Evolutionary conservation across 352 stramenopile species (phyloP).

Genomic region (Phytophthora syringae): DNA sequence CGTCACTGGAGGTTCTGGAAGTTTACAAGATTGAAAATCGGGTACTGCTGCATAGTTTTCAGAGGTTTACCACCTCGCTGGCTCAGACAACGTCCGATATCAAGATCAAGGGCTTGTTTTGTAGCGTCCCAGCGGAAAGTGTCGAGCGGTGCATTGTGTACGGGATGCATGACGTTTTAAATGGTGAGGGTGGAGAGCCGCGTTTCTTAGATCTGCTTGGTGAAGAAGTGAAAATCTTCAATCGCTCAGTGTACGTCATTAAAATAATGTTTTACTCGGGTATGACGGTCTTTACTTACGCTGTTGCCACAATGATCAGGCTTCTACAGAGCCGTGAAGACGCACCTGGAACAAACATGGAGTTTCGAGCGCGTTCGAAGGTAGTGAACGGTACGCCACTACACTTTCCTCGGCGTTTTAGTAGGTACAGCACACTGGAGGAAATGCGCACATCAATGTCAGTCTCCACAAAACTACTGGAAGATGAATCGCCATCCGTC

Average conservation of each 20-base stretch:
- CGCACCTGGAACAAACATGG: conserved; percentile 28
- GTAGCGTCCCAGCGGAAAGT: conserved; percentile 53
- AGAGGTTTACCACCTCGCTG: conserved; percentile 44
- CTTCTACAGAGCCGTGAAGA: conserved; percentile 24
- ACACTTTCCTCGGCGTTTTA: conserved; percentile 69
- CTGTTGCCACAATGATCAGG: neutral
- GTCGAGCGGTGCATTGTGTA: conserved; percentile 68
- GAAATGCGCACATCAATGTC: conserved; percentile 17
- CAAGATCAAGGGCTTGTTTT: conserved; percentile 87
- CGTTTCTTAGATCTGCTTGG: conserved; percentile 20
- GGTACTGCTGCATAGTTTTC: conserved; percentile 62
- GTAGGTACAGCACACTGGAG: conserved; percentile 77
- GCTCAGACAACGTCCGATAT: conserved; percentile 11
- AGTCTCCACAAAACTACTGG: neutral
- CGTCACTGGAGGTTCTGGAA: conserved; percentile 64
- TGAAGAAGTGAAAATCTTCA: conserved; percentile 44
- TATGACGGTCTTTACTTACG: neutral
- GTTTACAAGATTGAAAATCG: conserved; percentile 88
- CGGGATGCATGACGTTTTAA: conserved; percentile 49
- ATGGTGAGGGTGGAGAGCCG: conserved; percentile 14
- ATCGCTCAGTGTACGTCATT: conserved; percentile 34
- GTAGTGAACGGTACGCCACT: conserved; percentile 21
- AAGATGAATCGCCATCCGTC: conserved; percentile 7
- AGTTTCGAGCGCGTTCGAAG: conserved; percentile 27
- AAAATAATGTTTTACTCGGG: neutral